Base-by-base conservation (phyloP, 108 stramenopile species). In the Epithemia pelagica region DNA sequence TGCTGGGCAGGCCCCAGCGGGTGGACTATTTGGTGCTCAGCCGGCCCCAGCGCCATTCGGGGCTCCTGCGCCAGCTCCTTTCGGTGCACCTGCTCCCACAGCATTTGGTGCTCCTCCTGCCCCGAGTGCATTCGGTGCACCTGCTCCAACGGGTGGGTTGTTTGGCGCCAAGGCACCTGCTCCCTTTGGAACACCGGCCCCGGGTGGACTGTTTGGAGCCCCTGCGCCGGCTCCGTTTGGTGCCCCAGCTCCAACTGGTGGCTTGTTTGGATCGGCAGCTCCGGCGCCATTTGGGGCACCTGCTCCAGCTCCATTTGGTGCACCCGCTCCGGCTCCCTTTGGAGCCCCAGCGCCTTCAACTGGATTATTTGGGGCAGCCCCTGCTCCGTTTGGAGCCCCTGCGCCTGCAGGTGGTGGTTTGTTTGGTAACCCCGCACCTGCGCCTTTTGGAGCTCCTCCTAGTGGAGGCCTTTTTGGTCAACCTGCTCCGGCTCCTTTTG, bases 151-250 rank as follows among this genome's bases (percentile, higher is more conserved):
- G 18, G 75, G 72, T 3, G 80, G 84, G 32, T 46, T 77, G n/a
- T 91, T 88, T 76, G 85, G 87, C 23, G 81, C 81, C 25, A 78
- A 83, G 21, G 75, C 74, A 54, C 73, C 76, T 33, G 72, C 81
- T 59, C 75, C 82, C 32, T 83, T 81, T 59, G 85, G 82, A 23
- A 65, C 78, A 3, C 57, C 70, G 32, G 69, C 78, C n/a, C 56
- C 75, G 1, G 78, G 78, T 31, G 81, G 93, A 52, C 58, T 84
- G 52, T 94, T 94, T 73, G 92, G 92, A 2, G 58, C 60, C 27
- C 74, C 87, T 53, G 72, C 84, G 25, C 78, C 80, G 0, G 72
- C 82, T 23, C 77, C 71, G 10, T 84, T 81, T 69, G 82, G 81
- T 25, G 64, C 74, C 20, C 59, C 79, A n/a, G 30, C 74, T 0